Base-by-base conservation (phyloP, 352 stramenopile species). In the Globisporangium carolinianum region DNA sequence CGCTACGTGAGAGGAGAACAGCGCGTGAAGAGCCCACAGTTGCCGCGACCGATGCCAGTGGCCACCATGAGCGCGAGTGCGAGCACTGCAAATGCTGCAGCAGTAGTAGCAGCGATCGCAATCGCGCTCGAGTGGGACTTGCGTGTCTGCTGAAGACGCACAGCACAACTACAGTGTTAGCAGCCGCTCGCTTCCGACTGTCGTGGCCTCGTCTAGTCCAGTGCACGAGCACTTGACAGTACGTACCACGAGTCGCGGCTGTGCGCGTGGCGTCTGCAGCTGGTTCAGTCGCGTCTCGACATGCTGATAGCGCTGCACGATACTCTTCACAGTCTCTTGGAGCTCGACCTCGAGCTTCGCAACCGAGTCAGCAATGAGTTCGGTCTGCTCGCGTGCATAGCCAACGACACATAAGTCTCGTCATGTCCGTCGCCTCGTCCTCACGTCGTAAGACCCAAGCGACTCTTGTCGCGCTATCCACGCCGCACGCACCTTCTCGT, bases 261-360 rank as follows among this genome's bases (percentile, higher is more conserved):
- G 66, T 17, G 56, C 53, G 55, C 81, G 68, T 4, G 71, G 71
- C 15, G 64, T 69, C 61, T 90, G 77, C 9, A 88, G 65, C 46
- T 84, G 76, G 8, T 70, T 79, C 14, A 88, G 68, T 9, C 72
- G 68, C 54, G 85, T 83, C 58, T 92, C 76, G 12, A 89, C 51
- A 38, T 73, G 36, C 41, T 89, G 70, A 18, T 80, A 81, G 32
- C 83, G 80, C 55, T 81, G 69, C 42, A 77, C 65, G 47, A 90
- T 62, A 15, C 61, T 69, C 38, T 81, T 83, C 7, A 86, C 49
- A 1, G 70, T 67, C 14, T 91, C 72, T 47, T 83, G 69, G 11
- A 89, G 60, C 55, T 91, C 79, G 37, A 79, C 65, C 48, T 89
- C 73, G 0, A 88, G 47, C 39, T 82, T 81, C 51, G 86, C 84